Conservation (phyloP, 2,329 filamentous ascomycete genomes). For the Alternaria hordeiaustralica region DNA sequence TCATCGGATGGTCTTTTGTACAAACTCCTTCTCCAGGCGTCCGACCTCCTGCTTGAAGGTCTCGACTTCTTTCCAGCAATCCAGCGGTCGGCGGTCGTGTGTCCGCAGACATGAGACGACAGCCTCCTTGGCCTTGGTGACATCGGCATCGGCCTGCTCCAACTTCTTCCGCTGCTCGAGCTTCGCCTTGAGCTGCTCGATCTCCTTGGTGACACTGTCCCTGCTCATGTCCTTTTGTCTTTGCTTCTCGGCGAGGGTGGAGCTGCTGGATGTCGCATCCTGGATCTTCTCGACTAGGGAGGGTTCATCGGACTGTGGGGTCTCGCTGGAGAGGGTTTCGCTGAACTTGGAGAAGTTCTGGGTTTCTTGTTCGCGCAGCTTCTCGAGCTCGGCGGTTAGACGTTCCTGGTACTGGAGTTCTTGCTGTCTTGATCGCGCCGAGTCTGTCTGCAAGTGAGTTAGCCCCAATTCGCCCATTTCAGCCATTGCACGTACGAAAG, state of each 20-base stretch:
- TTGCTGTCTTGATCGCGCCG: conserved; percentile 79
- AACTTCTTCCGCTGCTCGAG: conserved; percentile 62
- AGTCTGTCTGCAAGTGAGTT: conserved; percentile 72
- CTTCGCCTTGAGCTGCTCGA: conserved; percentile 61
- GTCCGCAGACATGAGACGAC: conserved; percentile 81
- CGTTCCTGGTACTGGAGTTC: conserved; percentile 90
- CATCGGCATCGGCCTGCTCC: conserved; percentile 69
- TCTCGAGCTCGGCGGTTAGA: conserved; percentile 83
- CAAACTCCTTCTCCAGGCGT: conserved; percentile 84
- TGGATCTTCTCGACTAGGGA: conserved; percentile 46
- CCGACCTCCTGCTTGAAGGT: conserved; percentile 88
- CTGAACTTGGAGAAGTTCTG: conserved; percentile 72
- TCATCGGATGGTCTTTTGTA: conserved; percentile 74
- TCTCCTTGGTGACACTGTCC: conserved; percentile 63
- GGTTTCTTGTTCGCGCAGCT: conserved; percentile 73
- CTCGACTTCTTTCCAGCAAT: conserved; percentile 95
- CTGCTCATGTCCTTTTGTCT: conserved; percentile 57
- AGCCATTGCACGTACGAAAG: conserved; percentile 68
- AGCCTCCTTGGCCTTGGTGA: conserved; percentile 76
- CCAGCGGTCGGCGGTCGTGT: conserved; percentile 85
- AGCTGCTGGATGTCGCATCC: conserved; percentile 44
- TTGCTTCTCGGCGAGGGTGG: conserved; percentile 50
- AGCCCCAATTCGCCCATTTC: not conserved
- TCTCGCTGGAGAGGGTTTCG: conserved; percentile 64
- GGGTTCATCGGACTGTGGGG: conserved; percentile 41